phyloP scores from a whole-genome alignment of 495 filamentous ascomycete genomes.

The Xylaria curta region DNA sequence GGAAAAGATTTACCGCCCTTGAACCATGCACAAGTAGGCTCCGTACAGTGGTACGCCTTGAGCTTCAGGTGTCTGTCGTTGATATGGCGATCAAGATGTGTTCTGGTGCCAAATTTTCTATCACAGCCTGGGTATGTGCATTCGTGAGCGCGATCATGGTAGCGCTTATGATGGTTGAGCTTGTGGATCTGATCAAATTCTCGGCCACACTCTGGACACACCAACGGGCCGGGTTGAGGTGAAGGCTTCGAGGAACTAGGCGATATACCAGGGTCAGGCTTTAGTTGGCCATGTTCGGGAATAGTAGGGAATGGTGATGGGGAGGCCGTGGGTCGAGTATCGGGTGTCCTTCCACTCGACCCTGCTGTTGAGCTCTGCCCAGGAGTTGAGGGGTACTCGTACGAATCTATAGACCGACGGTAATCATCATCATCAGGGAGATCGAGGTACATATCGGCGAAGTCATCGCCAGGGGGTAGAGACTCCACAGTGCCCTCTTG shows the following conservation, averaged over 20 bases:
- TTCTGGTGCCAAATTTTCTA: conserved; percentile 58
- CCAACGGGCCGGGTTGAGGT: conserved; percentile 38
- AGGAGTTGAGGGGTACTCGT: conserved; percentile 50
- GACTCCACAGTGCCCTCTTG: conserved; percentile 26
- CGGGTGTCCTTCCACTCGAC: conserved; percentile 50
- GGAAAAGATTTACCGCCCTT: conserved; percentile 57
- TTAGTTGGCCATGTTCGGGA: conserved; percentile 32
- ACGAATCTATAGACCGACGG: conserved; percentile 39
- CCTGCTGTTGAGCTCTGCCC: conserved; percentile 47
- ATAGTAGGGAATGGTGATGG: conserved; percentile 44
- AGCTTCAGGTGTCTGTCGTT: conserved; percentile 58
- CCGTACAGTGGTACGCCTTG: conserved; percentile 55
- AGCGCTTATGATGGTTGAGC: conserved; percentile 58
- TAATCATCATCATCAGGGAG: conserved; percentile 40
- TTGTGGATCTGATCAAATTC: conserved; percentile 55
- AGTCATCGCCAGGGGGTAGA: conserved; percentile 31
- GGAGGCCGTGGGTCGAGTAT: conserved; percentile 46
- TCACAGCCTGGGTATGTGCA: conserved; percentile 49
- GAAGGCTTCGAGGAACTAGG: conserved; percentile 38
- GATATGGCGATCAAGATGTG: conserved; percentile 58
- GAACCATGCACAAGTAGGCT: conserved; percentile 53
- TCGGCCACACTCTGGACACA: conserved; percentile 51
- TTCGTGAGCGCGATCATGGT: conserved; percentile 55
- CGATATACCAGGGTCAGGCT: conserved; percentile 35
- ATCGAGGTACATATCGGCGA: conserved; percentile 41